Conservation (phyloP, 1,139 yeast genomes). For the Debaryomyces singareniensis region DNA sequence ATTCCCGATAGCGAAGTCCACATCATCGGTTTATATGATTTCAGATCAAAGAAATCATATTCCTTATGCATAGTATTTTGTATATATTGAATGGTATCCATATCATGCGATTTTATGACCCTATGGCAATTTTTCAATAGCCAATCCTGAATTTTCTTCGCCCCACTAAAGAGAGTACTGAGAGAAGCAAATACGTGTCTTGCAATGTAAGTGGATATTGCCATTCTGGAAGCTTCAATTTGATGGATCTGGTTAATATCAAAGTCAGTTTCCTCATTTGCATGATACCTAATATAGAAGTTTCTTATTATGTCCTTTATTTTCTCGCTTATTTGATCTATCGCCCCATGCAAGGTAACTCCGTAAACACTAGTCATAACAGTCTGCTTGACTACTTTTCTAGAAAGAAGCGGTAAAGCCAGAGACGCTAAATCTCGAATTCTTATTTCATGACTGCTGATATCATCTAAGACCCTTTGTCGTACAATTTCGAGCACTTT, state of each 20-base stretch:
- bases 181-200: constrained; percentile 25
- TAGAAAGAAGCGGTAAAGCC: constrained; percentile 15
- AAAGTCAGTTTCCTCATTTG: not conserved
- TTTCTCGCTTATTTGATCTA: constrained; percentile 23
- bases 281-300: constrained; percentile 2
- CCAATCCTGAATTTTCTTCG: constrained; percentile 33
- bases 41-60: constrained; percentile 12
- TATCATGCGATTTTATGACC: constrained; percentile 22
- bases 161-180: constrained; percentile 27
- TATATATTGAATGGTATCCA: constrained; percentile 11
- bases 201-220: constrained; percentile 20
- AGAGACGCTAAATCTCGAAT: constrained; percentile 9
- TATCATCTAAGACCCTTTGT: constrained; percentile 11
- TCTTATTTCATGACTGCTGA: constrained; percentile 2
- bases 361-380: constrained; percentile 47
- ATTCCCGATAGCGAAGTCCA: constrained; percentile 41
- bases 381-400: constrained; percentile 38
- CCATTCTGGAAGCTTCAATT: constrained; percentile 2
- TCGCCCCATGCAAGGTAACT: constrained; percentile 34
- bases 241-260: constrained; percentile 1
- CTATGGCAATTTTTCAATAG: constrained; percentile 24
- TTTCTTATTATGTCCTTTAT: constrained; percentile 16
- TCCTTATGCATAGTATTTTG: constrained; percentile 3
- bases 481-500: constrained; percentile 25
- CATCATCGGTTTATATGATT: constrained; percentile 28